Base-by-base conservation (phyloP, 164 flowering plant species). In the Annona cherimola region DNA sequence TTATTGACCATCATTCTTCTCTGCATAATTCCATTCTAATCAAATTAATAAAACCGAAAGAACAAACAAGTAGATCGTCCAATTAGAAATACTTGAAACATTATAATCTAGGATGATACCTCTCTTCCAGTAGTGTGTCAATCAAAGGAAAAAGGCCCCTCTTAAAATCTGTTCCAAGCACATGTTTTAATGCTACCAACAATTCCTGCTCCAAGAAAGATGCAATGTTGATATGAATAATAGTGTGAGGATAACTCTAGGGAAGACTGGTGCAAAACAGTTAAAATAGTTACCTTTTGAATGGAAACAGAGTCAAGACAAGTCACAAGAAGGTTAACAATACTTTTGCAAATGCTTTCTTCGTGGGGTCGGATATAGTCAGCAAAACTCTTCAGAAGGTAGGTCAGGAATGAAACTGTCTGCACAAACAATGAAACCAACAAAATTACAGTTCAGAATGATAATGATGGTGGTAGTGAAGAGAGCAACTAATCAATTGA, bases 291-390 rank as follows among this genome's bases (percentile, higher is more conserved):
- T 71, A 93, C 99, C 97, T 88, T 93, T 60, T 98, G 81, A 66
- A 93, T 91, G 61, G 97, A 81, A 66, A 92, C 97, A 57, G 98
- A 96, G 74, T 96, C 99, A 9, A 98, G 92, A 78, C 97, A 93
- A 18, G 97, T 96, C 62, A 93, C 98, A 67, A 96, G 95, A 82
- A 96, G 79, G 83, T 89, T 96, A 20, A 96, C 98, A 79, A 96
- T 93, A 83, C 99, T 96, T 85, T 87, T 96, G 69, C 97, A 96
- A 70, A 96, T 96, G 81, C 90, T 93, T 85, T 93, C 99, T 80
- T 96, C 99, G 84, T 96, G 98, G 2, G 92, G 97, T 83, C 87
- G 85, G 65, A 96, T 96, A 78, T 89, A 92, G 61, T 96, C 98
- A 44, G 93, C 91, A 76, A 84, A 91, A 79, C 99, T 88, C 86